Conservation (phyloP, 495 filamentous ascomycete species). For the Lasiosphaeria miniovina region DNA sequence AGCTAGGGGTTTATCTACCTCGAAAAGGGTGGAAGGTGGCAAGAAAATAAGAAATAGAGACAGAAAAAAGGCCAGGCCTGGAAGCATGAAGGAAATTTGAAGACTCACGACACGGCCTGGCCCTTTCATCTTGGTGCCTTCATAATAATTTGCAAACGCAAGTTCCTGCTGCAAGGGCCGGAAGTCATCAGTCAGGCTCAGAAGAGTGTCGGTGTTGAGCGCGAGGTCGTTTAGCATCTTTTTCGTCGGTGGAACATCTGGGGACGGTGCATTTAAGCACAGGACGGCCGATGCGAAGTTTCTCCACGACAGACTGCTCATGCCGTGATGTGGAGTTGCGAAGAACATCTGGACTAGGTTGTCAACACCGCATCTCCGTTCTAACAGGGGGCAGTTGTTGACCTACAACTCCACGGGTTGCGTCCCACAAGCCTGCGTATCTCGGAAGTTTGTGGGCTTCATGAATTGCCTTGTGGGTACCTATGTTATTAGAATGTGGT, state of each 20-base stretch:
- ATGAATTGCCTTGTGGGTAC: conserved; percentile 5
- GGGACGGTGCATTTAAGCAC: not conserved
- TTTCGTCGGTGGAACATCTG: conserved; percentile 2
- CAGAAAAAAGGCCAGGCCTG: no score
- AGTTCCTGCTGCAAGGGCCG: conserved; percentile 7
- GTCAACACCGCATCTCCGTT: not conserved
- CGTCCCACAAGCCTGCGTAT: conserved; percentile 10
- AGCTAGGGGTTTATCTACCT: no score
- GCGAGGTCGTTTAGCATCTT: conserved; percentile 10
- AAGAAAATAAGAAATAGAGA: no score
- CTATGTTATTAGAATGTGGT: not conserved
- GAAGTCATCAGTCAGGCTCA: conserved; percentile 10
- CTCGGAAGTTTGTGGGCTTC: not conserved
- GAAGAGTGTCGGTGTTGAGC: conserved; percentile 4
- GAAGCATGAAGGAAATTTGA: not conserved
- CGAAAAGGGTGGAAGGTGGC: no score
- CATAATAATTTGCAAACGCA: conserved; percentile 11
- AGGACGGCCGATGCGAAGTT: conserved; percentile 10
- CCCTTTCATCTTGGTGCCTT: conserved; percentile 5
- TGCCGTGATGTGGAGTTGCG: conserved; percentile 11
- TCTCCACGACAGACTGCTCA: conserved; percentile 1
- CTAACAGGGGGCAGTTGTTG: not conserved
- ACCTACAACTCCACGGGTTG: conserved; percentile 12
- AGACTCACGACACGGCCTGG: not conserved
- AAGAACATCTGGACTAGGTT: conserved; percentile 17